Percentiles rank a stretch among this genome's conserved stretches.
phyloP scores from a whole-genome alignment of 371 early-diverging fungal genomes.

The Actinomortierella wolfii region DNA sequence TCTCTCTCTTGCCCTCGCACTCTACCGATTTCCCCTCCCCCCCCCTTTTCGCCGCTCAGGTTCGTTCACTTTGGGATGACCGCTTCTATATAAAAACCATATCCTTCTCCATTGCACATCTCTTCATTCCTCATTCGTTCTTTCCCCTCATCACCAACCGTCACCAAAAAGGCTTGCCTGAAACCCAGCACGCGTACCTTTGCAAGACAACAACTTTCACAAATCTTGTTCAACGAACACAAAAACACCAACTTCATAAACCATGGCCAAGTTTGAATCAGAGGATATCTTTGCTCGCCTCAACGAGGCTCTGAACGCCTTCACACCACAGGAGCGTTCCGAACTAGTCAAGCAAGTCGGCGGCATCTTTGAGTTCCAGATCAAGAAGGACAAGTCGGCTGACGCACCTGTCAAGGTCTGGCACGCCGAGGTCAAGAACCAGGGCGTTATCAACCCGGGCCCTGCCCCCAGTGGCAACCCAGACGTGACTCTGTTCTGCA shows the following conservation, averaged over 20 bases:
- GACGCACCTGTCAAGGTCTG: constrained; percentile 54
- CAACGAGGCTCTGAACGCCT: constrained; percentile 48
- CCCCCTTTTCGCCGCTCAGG: too few species aligned
- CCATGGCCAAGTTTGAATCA: constrained; percentile 20
- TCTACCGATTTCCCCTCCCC: too few species aligned
- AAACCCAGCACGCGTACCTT: too few species aligned
- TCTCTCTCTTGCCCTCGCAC: too few species aligned
- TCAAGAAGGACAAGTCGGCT: constrained; percentile 52
- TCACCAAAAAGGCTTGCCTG: too few species aligned
- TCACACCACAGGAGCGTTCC: constrained; percentile 42
- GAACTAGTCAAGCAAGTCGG: constrained; percentile 70
- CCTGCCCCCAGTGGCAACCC: constrained; percentile 44
- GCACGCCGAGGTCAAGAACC: constrained; percentile 67
- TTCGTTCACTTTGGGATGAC: too few species aligned
- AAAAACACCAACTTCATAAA: neutral
- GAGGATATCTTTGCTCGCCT: constrained; percentile 43
- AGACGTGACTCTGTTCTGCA: constrained; percentile 53
- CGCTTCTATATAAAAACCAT: too few species aligned
- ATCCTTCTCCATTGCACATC: too few species aligned
- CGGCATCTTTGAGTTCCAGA: constrained; percentile 84
- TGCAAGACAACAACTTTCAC: too few species aligned
- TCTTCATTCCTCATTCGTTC: too few species aligned
- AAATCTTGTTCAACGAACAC: constrained; percentile 4
- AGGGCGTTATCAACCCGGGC: constrained; percentile 45
- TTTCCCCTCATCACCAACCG: too few species aligned